These are phyloP conservation scores for Solanum hybrid DNA, from an alignment of 305 asterid genomes.

Conservation along the genomic window DNA sequence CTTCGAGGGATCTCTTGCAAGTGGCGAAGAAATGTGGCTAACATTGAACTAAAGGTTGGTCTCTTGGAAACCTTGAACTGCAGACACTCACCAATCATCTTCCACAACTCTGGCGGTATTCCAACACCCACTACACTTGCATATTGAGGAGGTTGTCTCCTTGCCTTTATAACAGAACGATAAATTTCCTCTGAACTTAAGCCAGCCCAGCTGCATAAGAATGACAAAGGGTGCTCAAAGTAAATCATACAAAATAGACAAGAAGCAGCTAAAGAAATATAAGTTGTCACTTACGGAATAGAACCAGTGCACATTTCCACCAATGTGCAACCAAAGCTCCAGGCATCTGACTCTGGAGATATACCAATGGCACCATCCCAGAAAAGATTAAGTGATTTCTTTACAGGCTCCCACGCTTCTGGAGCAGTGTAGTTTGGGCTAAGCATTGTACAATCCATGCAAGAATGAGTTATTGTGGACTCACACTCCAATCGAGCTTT, in stretches of 20 bases:
- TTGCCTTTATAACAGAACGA: constrained; percentile 77
- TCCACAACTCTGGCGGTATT: constrained; percentile 95
- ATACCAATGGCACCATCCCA: constrained; percentile 98
- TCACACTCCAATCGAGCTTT: constrained; percentile 75
- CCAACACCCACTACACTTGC: constrained; percentile 97
- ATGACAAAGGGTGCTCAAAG: constrained; percentile 16
- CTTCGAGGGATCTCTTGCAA: constrained; percentile 96
- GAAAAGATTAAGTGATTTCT: constrained; percentile 80
- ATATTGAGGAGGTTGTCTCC: constrained; percentile 92
- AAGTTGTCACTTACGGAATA: constrained; percentile 71
- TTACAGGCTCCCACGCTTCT: constrained; percentile 97
- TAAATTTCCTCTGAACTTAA: constrained; percentile 84
- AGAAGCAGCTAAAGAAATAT: neutral
- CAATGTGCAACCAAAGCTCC: constrained; percentile 99
- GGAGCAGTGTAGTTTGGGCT: constrained; percentile 97
- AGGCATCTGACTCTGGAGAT: constrained; percentile 93
- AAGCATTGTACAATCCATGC: constrained; percentile 99
- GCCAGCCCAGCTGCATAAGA: constrained; percentile 83
- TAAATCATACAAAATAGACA: neutral
- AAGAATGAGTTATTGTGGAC: constrained; percentile 77
- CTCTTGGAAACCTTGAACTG: constrained; percentile 81
- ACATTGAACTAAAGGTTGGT: constrained; percentile 91
- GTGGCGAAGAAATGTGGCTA: constrained; percentile 80
- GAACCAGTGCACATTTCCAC: constrained; percentile 99
- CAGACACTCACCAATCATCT: constrained; percentile 98